These are phyloP conservation scores for Clitopilus hobsonii DNA, from an alignment of 768 basidiomycete species.

Conservation along the genomic window DNA sequence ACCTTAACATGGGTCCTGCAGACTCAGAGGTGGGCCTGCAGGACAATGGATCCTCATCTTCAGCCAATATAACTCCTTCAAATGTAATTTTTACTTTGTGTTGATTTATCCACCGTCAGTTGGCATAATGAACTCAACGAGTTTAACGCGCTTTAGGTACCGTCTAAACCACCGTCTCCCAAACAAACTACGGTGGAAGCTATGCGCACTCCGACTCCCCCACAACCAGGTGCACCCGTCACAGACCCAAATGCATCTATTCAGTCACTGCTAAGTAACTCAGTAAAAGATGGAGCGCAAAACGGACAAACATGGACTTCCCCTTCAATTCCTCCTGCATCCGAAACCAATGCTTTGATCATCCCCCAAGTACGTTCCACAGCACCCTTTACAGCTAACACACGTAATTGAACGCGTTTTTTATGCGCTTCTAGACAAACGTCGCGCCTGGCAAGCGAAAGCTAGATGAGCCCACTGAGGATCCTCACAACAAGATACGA, in stretches of 20 bases:
- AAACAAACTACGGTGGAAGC: constrained; percentile 10
- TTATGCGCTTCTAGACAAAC: constrained; percentile 9
- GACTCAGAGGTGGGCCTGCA: not conserved
- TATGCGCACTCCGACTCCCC: constrained; percentile 21
- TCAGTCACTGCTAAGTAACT: constrained; percentile 48
- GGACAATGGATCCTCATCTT: constrained; percentile 12
- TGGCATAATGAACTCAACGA: constrained; percentile 17
- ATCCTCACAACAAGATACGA: constrained; percentile 74
- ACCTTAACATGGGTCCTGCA: constrained; percentile 31
- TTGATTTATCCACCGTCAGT: constrained; percentile 17
- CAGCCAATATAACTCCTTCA: constrained; percentile 11
- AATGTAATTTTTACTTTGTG: constrained; percentile 27
- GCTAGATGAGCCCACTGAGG: constrained; percentile 62
- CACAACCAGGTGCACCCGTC: constrained; percentile 17
- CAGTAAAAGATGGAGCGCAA: constrained; percentile 38
- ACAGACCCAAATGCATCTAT: constrained; percentile 42
- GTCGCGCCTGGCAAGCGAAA: constrained; percentile 64
- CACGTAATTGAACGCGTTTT: constrained; percentile 5
- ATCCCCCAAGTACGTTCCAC: constrained; percentile 33
- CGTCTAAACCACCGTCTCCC: constrained; percentile 20
- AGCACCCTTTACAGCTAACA: constrained; percentile 1
- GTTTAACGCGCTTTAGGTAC: constrained; percentile 24
- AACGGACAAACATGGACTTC: constrained; percentile 34
- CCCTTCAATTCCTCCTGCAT: constrained; percentile 20
- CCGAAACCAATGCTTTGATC: constrained; percentile 21